Evolutionary conservation across 2,329 filamentous ascomycete genomes (phyloP).

Genomic region (Onygena corvina): DNA sequence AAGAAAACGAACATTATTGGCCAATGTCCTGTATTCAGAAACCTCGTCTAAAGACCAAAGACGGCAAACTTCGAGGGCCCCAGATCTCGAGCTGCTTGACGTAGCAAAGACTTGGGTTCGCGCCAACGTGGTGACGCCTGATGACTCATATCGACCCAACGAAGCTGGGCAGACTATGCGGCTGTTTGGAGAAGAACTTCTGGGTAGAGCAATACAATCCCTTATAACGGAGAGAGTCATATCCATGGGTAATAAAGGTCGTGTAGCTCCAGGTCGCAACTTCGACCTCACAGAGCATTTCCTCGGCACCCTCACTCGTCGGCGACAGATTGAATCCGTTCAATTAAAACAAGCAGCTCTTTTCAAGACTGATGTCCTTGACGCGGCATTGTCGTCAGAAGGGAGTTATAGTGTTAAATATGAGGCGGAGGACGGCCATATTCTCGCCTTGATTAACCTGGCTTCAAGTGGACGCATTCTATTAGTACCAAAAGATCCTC

Average conservation of each 20-base stretch:
- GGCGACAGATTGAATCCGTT: slow-evolving; percentile 28
- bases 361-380: slow-evolving; percentile 35
- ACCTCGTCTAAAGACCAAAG: slow-evolving; percentile 15
- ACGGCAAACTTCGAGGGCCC: neutral
- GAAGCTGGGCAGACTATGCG: slow-evolving; percentile 28
- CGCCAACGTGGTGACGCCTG: slow-evolving; percentile 35
- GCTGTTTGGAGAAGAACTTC: slow-evolving; percentile 24
- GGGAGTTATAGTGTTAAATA: slow-evolving; percentile 26
- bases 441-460: slow-evolving; percentile 35
- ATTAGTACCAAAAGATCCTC: slow-evolving; percentile 30
- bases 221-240: slow-evolving; percentile 33
- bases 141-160: slow-evolving; percentile 30
- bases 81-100: slow-evolving; percentile 22
- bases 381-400: slow-evolving; percentile 25
- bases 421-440: slow-evolving; percentile 34
- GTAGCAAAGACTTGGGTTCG: slow-evolving; percentile 38
- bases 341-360: slow-evolving; percentile 31
- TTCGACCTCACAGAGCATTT: slow-evolving; percentile 36
- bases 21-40: slow-evolving; percentile 28
- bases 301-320: slow-evolving; percentile 29
- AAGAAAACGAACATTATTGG: slow-evolving; percentile 26
- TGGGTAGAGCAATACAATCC: slow-evolving; percentile 31
- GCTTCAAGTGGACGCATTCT: slow-evolving; percentile 25
- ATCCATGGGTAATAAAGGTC: slow-evolving; percentile 29
- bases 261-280: slow-evolving; percentile 32